Evolutionary conservation across 176 grass and related monocot genomes (phyloP), one percentile per base, ranked within the genome.

Genomic region (Raddia guianensis): DNA sequence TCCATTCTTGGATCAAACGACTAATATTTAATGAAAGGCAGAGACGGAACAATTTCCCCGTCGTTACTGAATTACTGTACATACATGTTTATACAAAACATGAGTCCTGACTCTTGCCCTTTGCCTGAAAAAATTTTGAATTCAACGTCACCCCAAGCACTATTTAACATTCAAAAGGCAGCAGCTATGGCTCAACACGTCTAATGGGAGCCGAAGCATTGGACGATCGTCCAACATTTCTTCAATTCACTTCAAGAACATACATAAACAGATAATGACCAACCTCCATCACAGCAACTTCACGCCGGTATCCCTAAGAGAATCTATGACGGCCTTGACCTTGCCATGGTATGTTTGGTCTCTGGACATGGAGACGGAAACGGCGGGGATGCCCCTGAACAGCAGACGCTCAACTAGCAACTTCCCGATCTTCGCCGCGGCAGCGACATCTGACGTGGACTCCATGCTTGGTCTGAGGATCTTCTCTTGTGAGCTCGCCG

Each of bases 311-410:
- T 76, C 82, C 73, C 63, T 90, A 65, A 90, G 70, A 13, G 89
- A 88, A 86, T 94, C 91, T 49, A 91, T 86, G 49, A 91, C 68
- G 50, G 89, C 91, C 58, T 94, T 97, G 32, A 97, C 79, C 75
- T 91, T 97, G 66, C 89, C 94, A 49, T 94, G 91, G 67, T 94
- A 94, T 37, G 80, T 82, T 15, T 94, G 82, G 15, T 93, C 91
- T 83, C 86, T 91, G 11, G 90, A 83, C 49, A 93, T 81, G 79
- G 88, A 93, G 58, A 97, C 62, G 6, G 86, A 88, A 10, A 97
- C 79, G 0, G 86, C 91, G 10, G 82, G 87, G 43, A 93, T 93
- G 46, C 94, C 89, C 20, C 69, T 83, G 79, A 97, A 82, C 59
- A 93, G 79, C 66, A 97, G 67, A 12, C 89, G 87, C 79, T 94